These are phyloP conservation scores for Kurtzmaniella fragi DNA, from an alignment of 805 yeast species.

Conservation along the genomic window DNA sequence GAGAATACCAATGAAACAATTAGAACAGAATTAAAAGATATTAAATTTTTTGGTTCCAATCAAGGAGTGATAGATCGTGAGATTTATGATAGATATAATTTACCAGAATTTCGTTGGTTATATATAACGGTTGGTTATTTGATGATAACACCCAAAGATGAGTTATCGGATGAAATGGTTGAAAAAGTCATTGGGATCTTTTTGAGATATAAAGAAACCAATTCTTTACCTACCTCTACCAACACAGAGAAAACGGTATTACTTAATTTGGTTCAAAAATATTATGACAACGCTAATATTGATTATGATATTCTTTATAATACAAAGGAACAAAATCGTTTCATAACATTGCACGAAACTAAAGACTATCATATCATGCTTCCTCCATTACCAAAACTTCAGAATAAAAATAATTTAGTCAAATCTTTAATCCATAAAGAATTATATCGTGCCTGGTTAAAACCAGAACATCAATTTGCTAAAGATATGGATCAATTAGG, in stretches of 20 bases:
- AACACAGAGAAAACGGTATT: constrained; percentile 8
- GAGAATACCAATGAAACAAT: not conserved
- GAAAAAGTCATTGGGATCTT: constrained; percentile 29
- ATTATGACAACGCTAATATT: constrained; percentile 19
- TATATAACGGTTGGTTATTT: constrained; percentile 23
- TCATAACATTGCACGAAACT: constrained; percentile 19
- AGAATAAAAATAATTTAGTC: constrained; percentile 22
- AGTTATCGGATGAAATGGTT: constrained; percentile 18
- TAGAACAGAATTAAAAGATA: too few species aligned
- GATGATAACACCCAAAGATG: constrained; percentile 16
- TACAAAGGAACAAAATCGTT: constrained; percentile 6
- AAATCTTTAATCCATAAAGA: constrained; percentile 37
- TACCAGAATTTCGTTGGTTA: constrained; percentile 16
- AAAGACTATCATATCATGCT: constrained; percentile 19
- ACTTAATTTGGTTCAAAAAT: constrained; percentile 17
- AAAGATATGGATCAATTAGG: constrained; percentile 12
- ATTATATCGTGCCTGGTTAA: constrained; percentile 23
- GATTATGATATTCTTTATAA: constrained; percentile 18
- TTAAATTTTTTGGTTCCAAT: too few species aligned
- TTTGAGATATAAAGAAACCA: constrained; percentile 16
- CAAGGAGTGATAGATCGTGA: not conserved
- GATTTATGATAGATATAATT: constrained; percentile 1
- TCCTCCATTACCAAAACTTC: constrained; percentile 31
- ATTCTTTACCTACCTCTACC: constrained; percentile 4
- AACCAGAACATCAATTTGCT: constrained; percentile 23